Conservation (phyloP, 2,329 filamentous ascomycete species). For the Zalaria obscura region DNA sequence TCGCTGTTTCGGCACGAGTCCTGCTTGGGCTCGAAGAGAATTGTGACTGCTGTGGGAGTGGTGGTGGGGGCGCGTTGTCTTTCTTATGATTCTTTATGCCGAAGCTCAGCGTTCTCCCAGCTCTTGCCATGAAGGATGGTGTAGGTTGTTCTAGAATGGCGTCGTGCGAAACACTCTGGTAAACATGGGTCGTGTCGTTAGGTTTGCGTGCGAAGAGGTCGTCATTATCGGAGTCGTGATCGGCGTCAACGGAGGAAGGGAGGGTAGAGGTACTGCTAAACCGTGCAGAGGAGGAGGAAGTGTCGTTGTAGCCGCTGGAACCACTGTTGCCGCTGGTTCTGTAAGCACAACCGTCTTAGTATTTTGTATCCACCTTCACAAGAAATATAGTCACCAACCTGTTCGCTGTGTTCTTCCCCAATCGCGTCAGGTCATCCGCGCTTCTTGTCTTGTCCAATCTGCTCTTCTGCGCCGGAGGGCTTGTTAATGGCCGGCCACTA, state of each 20-base stretch:
- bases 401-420: no score
- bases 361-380: slow-evolving; percentile 1
- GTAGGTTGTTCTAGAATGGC: slow-evolving; percentile 23
- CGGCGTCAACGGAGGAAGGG: slow-evolving; percentile 38
- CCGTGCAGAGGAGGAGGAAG: slow-evolving; percentile 30
- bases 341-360: slow-evolving; percentile 15
- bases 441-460: slow-evolving; percentile 16
- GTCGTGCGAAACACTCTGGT: slow-evolving; percentile 26
- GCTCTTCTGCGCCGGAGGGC: slow-evolving; percentile 16
- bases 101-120: slow-evolving; percentile 40
- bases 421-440: slow-evolving; percentile 19
- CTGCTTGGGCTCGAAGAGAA: not conserved
- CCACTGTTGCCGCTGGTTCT: slow-evolving; percentile 35
- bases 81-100: slow-evolving; percentile 16
- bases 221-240: slow-evolving; percentile 18
- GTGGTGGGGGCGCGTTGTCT: slow-evolving; percentile 13
- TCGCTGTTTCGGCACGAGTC: slow-evolving; percentile 24
- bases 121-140: slow-evolving; percentile 23
- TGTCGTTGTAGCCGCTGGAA: slow-evolving; percentile 28
- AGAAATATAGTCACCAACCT: no score
- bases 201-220: slow-evolving; percentile 21
- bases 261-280: slow-evolving; percentile 41
- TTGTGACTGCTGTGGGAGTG: not conserved
- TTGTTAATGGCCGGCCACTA: slow-evolving; percentile 16
- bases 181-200: slow-evolving; percentile 22